phyloP scores from a whole-genome alignment of 371 early-diverging fungal species.

The Umbelopsis sp. region DNA sequence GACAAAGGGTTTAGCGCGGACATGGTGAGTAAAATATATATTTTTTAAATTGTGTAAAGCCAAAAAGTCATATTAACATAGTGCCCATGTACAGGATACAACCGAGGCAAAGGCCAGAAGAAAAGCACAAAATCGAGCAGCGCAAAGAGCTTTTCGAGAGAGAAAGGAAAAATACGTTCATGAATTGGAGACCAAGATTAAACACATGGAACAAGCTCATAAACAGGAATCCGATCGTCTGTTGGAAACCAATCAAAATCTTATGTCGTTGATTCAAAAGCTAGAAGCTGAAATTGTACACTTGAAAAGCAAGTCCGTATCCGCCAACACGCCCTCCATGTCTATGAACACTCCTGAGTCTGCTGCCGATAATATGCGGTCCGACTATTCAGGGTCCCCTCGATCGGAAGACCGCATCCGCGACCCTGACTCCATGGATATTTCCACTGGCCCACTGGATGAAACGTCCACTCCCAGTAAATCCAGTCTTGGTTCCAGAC shows the following conservation, averaged over 20 bases:
- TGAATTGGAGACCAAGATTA: slow-evolving; percentile 59
- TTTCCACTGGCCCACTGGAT: not conserved
- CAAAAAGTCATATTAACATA: not conserved
- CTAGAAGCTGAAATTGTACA: slow-evolving; percentile 47
- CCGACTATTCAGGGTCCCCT: not conserved
- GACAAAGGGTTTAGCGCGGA: not conserved
- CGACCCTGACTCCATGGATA: not conserved
- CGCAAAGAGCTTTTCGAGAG: slow-evolving; percentile 74
- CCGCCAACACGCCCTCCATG: not conserved
- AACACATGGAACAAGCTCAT: slow-evolving; percentile 45
- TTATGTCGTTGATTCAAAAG: slow-evolving; percentile 43
- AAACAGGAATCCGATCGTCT: slow-evolving; percentile 39
- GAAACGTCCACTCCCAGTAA: not conserved
- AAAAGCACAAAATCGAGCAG: slow-evolving; percentile 72
- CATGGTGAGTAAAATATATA: not conserved
- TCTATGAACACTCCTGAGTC: not conserved
- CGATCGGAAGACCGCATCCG: not conserved
- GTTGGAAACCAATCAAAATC: slow-evolving; percentile 46
- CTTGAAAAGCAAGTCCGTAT: slow-evolving; percentile 24
- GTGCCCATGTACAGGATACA: not conserved
- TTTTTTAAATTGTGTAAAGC: too few species aligned
- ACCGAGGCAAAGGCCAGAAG: slow-evolving; percentile 37
- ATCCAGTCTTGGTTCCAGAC: not conserved
- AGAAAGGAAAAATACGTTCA: slow-evolving; percentile 68
- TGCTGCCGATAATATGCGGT: not conserved